A percentile compares a stretch with the other conserved stretches of the same genome.
Conservation (phyloP, 2,329 filamentous ascomycete genomes). For the Mollisia scopiformis region DNA sequence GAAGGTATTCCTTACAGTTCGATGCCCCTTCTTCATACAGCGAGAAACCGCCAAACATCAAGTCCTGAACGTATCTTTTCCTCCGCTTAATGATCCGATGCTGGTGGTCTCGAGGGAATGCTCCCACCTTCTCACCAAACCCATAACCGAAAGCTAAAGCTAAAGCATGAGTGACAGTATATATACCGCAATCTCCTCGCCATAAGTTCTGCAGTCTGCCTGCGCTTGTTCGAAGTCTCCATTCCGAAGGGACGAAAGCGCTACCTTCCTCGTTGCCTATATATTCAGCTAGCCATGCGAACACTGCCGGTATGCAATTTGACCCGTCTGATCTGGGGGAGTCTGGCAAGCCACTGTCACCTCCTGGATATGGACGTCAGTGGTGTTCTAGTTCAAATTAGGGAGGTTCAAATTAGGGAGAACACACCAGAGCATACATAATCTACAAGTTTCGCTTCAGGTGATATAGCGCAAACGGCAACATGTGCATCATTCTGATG, state of each 20-base stretch:
- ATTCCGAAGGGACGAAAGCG: constrained; percentile 14
- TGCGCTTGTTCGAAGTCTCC: constrained; percentile 12
- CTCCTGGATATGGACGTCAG: neutral
- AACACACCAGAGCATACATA: constrained; percentile 21
- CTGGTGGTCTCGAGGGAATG: constrained; percentile 16
- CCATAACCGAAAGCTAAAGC: constrained; percentile 19
- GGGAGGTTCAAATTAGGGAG: neutral
- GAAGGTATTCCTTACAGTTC: neutral
- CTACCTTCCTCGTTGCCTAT: neutral
- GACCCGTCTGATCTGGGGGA: constrained; percentile 14
- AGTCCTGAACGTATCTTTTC: constrained; percentile 19
- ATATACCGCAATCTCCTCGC: constrained; percentile 18
- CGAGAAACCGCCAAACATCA: constrained; percentile 14
- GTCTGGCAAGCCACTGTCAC: constrained; percentile 7
- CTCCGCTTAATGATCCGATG: constrained; percentile 4
- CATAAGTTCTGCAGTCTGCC: constrained; percentile 6
- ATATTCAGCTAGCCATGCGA: constrained; percentile 13
- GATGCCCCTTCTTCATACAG: neutral
- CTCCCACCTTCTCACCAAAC: neutral
- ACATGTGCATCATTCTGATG: constrained; percentile 10
- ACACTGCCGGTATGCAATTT: constrained; percentile 6
- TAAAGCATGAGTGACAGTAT: constrained; percentile 15
- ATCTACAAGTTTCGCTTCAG: constrained; percentile 18
- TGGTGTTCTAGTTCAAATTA: too few species aligned
- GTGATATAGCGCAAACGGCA: constrained; percentile 19